Evolutionary conservation across 2,329 filamentous ascomycete species (phyloP).

Genomic region (Coniochaeta hoffmannii): DNA sequence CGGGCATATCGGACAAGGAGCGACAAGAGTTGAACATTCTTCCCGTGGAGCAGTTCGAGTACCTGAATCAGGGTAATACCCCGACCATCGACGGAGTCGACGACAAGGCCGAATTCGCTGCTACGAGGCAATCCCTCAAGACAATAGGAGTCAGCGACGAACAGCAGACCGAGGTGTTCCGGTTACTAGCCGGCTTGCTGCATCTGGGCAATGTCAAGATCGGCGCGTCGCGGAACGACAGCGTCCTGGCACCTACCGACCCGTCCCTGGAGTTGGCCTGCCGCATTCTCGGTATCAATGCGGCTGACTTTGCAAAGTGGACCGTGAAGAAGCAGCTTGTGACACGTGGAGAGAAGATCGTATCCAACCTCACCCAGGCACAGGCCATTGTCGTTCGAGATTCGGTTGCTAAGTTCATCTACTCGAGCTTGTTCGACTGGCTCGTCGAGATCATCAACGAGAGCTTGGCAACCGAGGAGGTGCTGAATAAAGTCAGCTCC

Average conservation of each 20-base stretch:
- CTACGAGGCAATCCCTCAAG: conserved; percentile 75
- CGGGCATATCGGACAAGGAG: conserved; percentile 80
- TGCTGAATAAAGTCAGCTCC: conserved; percentile 71
- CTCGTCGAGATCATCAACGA: conserved; percentile 94
- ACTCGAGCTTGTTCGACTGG: conserved; percentile 98
- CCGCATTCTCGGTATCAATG: conserved; percentile 78
- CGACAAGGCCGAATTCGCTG: conserved; percentile 87
- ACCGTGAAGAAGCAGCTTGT: conserved; percentile 98
- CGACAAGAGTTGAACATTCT: conserved; percentile 71
- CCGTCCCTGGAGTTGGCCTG: conserved; percentile 77
- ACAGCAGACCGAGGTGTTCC: conserved; percentile 82
- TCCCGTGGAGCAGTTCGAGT: conserved; percentile 86
- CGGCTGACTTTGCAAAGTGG: conserved; percentile 87
- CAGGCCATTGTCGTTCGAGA: conserved; percentile 93
- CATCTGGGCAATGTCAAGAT: conserved; percentile 98
- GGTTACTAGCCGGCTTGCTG: conserved; percentile 78
- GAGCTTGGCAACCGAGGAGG: conserved; percentile 81
- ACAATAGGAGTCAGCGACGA: conserved; percentile 75
- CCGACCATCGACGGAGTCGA: conserved; percentile 91
- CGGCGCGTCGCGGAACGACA: conserved; percentile 80
- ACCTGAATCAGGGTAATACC: conserved; percentile 89
- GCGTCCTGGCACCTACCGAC: conserved; percentile 71
- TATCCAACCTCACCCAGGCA: conserved; percentile 87
- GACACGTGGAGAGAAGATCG: conserved; percentile 94
- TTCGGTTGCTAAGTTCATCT: conserved; percentile 97